phyloP scores from a whole-genome alignment of 768 basidiomycete genomes.

The Termitomyces titanicus region DNA sequence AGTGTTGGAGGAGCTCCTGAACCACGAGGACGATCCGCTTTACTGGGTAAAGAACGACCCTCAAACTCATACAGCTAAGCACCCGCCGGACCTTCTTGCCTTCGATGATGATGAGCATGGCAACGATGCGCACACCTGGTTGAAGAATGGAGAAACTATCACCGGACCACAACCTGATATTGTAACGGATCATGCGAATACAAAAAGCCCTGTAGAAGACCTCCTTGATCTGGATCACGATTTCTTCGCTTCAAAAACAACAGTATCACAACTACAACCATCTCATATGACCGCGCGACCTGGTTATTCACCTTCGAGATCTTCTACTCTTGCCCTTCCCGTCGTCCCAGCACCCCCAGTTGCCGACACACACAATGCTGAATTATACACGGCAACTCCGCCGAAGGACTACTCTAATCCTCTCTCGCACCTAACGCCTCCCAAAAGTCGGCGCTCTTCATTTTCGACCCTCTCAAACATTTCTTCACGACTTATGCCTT shows the following conservation, averaged over 20 bases:
- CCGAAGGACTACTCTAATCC: slow-evolving; percentile 9
- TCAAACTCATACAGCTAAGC: neutral
- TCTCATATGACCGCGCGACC: neutral
- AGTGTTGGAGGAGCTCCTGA: slow-evolving; percentile 60
- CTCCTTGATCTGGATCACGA: slow-evolving; percentile 33
- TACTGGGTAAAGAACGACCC: slow-evolving; percentile 45
- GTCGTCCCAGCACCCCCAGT: slow-evolving; percentile 14
- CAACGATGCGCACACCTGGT: neutral
- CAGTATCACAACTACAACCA: slow-evolving; percentile 5
- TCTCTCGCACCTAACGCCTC: neutral
- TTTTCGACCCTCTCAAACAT: slow-evolving; percentile 42
- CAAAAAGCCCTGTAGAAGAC: slow-evolving; percentile 12
- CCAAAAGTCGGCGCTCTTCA: slow-evolving; percentile 10
- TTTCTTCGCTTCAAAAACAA: slow-evolving; percentile 22
- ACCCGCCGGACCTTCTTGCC: neutral
- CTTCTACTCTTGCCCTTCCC: slow-evolving; percentile 19
- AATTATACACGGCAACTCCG: slow-evolving; percentile 19
- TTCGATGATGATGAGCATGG: neutral
- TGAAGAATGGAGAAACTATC: neutral
- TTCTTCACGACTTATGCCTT: slow-evolving; percentile 50
- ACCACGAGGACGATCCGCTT: slow-evolving; percentile 68
- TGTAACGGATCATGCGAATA: neutral
- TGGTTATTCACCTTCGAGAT: slow-evolving; percentile 27
- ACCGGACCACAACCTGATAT: neutral
- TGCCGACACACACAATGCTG: slow-evolving; percentile 15